Evolutionary conservation across 1,139 yeast species (phyloP), one percentile per base, ranked within the genome.

Genomic region (Lodderomyces elongisporus): DNA sequence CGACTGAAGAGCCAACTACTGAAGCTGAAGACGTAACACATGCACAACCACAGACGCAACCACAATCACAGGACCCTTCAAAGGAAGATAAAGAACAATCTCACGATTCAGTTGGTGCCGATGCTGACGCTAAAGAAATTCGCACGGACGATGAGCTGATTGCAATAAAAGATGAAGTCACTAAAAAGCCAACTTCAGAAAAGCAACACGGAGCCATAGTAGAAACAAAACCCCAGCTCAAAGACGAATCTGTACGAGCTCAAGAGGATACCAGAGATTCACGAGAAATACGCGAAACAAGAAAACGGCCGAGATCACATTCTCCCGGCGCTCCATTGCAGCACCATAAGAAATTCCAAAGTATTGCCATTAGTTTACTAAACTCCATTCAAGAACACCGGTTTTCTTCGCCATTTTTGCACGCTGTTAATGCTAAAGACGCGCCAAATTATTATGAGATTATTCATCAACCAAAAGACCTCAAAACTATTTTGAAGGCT

Each of bases 331-430:
- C 53, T 4, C 41, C 55, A 3, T 35, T 51, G 9, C 42, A 51
- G 3, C 62, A 60, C 32, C 65, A 64, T 34, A 76, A 75, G 45
- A 56, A 71, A 36, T 75, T 76, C 54, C 79, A 74, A 41, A 61
- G 66, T 24, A 64, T 77, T 27, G 78, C 81, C 0, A 58, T 66
- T 17, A 84, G 81, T 30, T 62, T 84, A 18, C 58, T 84, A 33
- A 69, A 75, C 15, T 77, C 80, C 40, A 77, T 84, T 10, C 72
- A 80, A 32, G 79, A 85, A 1, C 84, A 82, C 54, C 62, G 85
- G 36, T 81, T 75, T 45, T 84, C 93, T 0, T 80, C 89, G 0
- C 81, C 85, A 36, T 84, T 84, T 51, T 54, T 80, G 25, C 75
- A 72, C 38, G 85, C 93, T 0, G 93, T 84, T 9, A 74, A 69